Base-by-base conservation (phyloP, 202 grass and related monocot species). In the Digitaria exilis region DNA sequence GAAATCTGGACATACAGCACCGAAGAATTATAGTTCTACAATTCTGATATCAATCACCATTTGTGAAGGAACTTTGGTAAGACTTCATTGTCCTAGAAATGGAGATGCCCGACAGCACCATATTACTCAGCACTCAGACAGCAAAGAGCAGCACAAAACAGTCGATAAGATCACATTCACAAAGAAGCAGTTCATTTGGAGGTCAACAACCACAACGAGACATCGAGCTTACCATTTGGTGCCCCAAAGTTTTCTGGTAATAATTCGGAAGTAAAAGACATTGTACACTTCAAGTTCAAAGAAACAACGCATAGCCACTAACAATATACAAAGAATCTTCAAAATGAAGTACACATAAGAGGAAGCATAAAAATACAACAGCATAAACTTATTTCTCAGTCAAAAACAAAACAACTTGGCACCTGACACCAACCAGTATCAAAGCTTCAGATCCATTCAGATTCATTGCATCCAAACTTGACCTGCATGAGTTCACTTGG, bases 131-230 rank as follows among this genome's bases (percentile, higher is more conserved):
- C 24, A 58, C 25, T n/a, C n/a, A n/a, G n/a, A n/a, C n/a, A n/a
- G 15, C 49, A 69, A 44, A 39, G 9, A 0, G 7, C 50, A 56
- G 34, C 41, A 37, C 26, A 42, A 82, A 19, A 29, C 15, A n/a
- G 8, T 24, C 29, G 3, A 9, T 8, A 9, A 50, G 13, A 13
- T 51, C 56, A 73, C 14, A 19, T 63, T 82, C 63, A n/a, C 42
- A 50, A 8, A 37, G 29, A 54, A 50, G 19, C 54, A 35, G 55
- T 1, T 82, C 41, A 73, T 6, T 73, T 12, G 0, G 29, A 9
- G 28, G 55, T 31, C 26, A 82, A 51, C 29, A 73, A 62, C 68
- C 80, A 73, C 41, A 61, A 4, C 9, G 68, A 68, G 28, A 37
- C 46, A 49, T n/a, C 67, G 1, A 72, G 67, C 7, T 49, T 35